Evolutionary conservation across 2,329 filamentous ascomycete genomes (phyloP), one percentile per base, ranked within the genome.

Genomic region (Pseudogymnoascus sp.): DNA sequence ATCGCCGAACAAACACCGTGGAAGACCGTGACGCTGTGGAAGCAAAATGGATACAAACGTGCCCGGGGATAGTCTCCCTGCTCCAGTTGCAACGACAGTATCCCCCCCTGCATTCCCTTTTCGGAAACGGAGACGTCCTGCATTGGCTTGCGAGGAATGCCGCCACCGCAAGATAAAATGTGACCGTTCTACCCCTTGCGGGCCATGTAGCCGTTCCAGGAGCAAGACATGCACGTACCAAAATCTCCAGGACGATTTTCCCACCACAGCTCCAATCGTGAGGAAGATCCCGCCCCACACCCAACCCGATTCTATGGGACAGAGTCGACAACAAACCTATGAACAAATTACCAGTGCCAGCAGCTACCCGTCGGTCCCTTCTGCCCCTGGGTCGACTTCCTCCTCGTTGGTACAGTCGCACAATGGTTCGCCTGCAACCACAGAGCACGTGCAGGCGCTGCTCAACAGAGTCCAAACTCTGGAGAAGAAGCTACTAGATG

Each of bases 101-200:
- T 31, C 28, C 31, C 41, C 58, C 28, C 18, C 61, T 33, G 35
- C 63, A 35, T 23, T 60, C 45, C 63, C 61, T 16, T 63, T 66
- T 14, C 67, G 69, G 23, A 72, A 71, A 59, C 67, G 70, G 49
- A 68, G 71, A 11, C 61, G 70, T n/a, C 69, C 69, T 37, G 75
- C 76, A 3, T 64, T 77, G 25, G 78, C 78, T 63, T 76, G 38
- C 63, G 45, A 61, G 14, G 72, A 77, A 63, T 80, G 78, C 67
- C 72, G 78, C n/a, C 74, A 75, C 21, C 74, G 77, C 40, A 80
- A 80, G 67, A 74, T 80, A 68, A 78, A 77, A 61, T 80, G 78
- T 64, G 75, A 80, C 63, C 70, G 77, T 1, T 73, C 70, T 16
- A 69, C 72, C 21, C 78, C 78, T 4, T 80, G 77, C 64, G 63